Evolutionary conservation across 306 rosid genomes (phyloP).

Genomic region (Leucaena leucocephala): DNA sequence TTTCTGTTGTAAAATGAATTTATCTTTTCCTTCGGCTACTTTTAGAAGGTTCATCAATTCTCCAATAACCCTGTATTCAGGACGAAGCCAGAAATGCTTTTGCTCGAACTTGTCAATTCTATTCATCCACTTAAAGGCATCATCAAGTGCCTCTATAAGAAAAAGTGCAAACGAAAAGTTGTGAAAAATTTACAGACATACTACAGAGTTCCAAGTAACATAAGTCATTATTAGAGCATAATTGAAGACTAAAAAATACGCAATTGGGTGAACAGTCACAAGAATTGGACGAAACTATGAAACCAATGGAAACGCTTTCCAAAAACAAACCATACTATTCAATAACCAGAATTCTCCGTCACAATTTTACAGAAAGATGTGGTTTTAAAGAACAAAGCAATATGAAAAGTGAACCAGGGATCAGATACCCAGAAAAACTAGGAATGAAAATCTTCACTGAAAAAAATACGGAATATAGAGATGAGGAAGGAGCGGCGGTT

Average conservation of each 20-base stretch:
- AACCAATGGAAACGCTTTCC: neutral
- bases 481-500: neutral
- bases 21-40: slow-evolving; percentile 77
- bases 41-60: slow-evolving; percentile 82
- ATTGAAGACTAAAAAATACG: neutral
- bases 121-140: slow-evolving; percentile 79
- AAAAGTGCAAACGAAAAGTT: neutral
- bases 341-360: neutral
- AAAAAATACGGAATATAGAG: neutral
- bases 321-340: neutral
- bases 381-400: neutral
- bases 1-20: slow-evolving; percentile 75
- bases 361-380: neutral
- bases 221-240: neutral
- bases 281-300: neutral
- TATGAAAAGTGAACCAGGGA: neutral
- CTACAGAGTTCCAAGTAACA: neutral
- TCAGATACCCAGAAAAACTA: neutral
- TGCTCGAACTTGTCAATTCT: slow-evolving; percentile 82
- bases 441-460: neutral
- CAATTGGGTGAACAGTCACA: neutral
- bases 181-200: neutral
- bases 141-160: slow-evolving; percentile 69
- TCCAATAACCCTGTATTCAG: slow-evolving; percentile 83
- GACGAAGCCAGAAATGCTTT: slow-evolving; percentile 69